Evolutionary conservation across 257 asterid genomes (phyloP), one percentile per base, ranked within the genome.

Genomic region (Echites panduratus): DNA sequence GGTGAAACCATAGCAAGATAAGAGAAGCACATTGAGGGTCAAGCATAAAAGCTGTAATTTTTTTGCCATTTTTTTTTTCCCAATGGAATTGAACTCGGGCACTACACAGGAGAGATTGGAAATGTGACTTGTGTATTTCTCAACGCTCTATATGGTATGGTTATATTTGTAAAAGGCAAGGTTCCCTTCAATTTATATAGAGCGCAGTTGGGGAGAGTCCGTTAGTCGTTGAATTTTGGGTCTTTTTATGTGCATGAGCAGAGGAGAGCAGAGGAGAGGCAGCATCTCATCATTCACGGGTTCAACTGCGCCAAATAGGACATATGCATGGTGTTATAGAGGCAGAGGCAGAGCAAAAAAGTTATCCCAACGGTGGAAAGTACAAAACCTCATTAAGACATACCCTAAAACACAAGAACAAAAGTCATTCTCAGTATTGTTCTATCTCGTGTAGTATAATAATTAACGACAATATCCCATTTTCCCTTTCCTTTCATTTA

Each of bases 1-100:
- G 56, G 89, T 88, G 80, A 85, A 90, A n/a, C 95, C 95, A 14
- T 74, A 75, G 80, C 78, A 76, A 65, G 77, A 81, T 27, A 52
- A 43, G 59, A 74, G 6, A 24, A 82, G 61, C 1, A 48, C 52
- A 59, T 38, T 68, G 14, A 86, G 75, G 67, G 70, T 35, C 24
- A 68, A 73, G 81, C 53, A 76, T 14, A 78, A 66, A 20, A 82
- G 57, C 50, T 43, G 80, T 77, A 82, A 71, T 50, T 38, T 75
- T 8, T 61, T 44, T 32, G 79, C 76, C 89, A 83, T 82, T 79
- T n/a, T n/a, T n/a, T n/a, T n/a, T 58, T 76, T 63, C 59, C 17
- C 12, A 29, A 29, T 20, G 29, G 8, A 14, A 29, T 20, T 20
- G 8, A 14, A 69, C 64, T 26, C 11, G 20, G 19, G 22, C 38